Evolutionary conservation across 495 filamentous ascomycete genomes (phyloP).

Genomic region (Xylaria bambusicola): DNA sequence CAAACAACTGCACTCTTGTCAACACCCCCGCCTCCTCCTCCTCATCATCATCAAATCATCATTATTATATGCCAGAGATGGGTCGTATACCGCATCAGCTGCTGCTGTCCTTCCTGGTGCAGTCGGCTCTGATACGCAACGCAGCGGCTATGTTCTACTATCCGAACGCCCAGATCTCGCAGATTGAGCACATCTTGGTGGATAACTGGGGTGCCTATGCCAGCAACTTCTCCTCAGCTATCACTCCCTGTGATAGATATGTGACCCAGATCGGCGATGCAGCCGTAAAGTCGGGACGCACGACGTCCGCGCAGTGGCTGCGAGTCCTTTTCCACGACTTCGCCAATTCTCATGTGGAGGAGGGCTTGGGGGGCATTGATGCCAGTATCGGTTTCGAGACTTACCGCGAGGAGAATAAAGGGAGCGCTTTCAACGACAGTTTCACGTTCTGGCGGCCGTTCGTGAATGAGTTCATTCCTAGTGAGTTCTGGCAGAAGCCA

Average conservation of each 20-base stretch:
- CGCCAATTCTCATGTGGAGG: conserved; percentile 45
- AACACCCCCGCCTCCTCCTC: too few species aligned
- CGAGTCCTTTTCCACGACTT: conserved; percentile 57
- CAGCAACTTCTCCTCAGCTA: conserved; percentile 35
- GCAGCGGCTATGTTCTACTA: conserved; percentile 35
- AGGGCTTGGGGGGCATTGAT: conserved; percentile 50
- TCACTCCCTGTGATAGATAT: conserved; percentile 36
- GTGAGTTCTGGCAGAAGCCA: conserved; percentile 20
- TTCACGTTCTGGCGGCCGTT: conserved; percentile 45
- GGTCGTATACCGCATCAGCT: neutral
- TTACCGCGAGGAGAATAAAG: conserved; percentile 44
- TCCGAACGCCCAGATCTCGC: conserved; percentile 27
- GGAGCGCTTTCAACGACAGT: conserved; percentile 48
- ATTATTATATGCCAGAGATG: neutral
- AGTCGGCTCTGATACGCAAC: too few species aligned
- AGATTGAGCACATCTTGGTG: conserved; percentile 37
- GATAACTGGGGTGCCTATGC: conserved; percentile 37
- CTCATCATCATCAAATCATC: too few species aligned
- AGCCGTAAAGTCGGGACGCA: conserved; percentile 41
- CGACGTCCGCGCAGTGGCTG: conserved; percentile 53
- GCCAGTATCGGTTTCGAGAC: conserved; percentile 53
- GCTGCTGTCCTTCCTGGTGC: neutral
- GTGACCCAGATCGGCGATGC: conserved; percentile 34
- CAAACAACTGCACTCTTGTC: too few species aligned
- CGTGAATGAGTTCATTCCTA: conserved; percentile 32